phyloP scores from a whole-genome alignment of 108 stramenopile species.

The Phaeodactylum tricornutum region DNA sequence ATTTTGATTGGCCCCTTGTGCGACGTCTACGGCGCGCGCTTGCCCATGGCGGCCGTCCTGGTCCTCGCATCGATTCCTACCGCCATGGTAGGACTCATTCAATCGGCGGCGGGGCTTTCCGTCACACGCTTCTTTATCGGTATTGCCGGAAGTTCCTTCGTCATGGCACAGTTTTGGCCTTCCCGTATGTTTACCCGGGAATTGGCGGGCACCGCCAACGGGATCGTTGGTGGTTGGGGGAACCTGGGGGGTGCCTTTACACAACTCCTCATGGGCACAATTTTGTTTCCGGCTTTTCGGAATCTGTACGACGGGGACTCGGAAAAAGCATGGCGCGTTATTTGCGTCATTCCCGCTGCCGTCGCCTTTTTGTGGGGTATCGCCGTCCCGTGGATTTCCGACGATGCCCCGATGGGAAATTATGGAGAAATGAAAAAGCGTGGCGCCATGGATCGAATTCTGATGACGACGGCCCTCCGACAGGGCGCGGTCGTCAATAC shows the following conservation, averaged over 20 bases:
- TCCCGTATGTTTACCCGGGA: constrained; percentile 56
- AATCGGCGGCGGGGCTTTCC: constrained; percentile 29
- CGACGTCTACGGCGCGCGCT: constrained; percentile 67
- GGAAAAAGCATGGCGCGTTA: constrained; percentile 55
- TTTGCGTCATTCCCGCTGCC: constrained; percentile 56
- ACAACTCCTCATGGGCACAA: constrained; percentile 41
- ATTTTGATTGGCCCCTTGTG: constrained; percentile 71
- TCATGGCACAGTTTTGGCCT: constrained; percentile 68
- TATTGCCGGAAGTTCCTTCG: constrained; percentile 53
- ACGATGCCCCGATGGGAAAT: constrained; percentile 65
- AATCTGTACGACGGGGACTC: constrained; percentile 11
- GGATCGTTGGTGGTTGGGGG: constrained; percentile 67
- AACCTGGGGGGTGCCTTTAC: constrained; percentile 59
- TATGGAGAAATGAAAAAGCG: constrained; percentile 41
- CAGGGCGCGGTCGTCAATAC: constrained; percentile 48
- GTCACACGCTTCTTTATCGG: constrained; percentile 61
- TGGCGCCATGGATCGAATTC: constrained; percentile 40
- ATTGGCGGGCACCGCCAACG: constrained; percentile 64
- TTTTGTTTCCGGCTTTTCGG: constrained; percentile 41
- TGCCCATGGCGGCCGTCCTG: constrained; percentile 51
- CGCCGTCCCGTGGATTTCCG: constrained; percentile 27
- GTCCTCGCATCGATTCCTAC: constrained; percentile 52
- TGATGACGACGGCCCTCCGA: constrained; percentile 24
- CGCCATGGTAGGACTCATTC: constrained; percentile 54
- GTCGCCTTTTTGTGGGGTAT: constrained; percentile 28